Evolutionary conservation across 805 yeast genomes (phyloP), one percentile per base, ranked within the genome.

Genomic region (Blastobotrys robertii): DNA sequence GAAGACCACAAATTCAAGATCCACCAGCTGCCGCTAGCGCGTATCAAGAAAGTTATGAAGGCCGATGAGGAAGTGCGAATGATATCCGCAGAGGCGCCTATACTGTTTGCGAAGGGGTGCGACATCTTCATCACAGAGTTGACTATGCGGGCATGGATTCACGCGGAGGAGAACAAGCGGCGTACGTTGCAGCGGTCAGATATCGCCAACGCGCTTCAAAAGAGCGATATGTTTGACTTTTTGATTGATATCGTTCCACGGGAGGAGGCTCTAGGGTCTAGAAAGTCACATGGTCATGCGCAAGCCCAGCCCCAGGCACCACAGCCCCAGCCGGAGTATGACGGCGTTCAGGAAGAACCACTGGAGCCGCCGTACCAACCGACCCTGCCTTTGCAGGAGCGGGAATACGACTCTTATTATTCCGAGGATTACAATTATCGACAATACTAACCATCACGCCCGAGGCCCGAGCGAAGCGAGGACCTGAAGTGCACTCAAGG

Each of bases 61-160:
- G 88, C 97, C 0, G 97, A 90, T 60, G 95, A 86, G 58, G 97
- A 90, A 50, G 97, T 92, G 33, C 76, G 87, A 50, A 92, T 92
- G 99, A 92, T 92, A 44, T 79, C 92, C 50, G 97, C 98, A 2
- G 99, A 92, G 65, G 97, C 97, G 1, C 98, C 99, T 2, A 87
- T 92, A 30, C 65, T 92, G 47, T 92, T 92, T 67, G 97, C 98
- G 38, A 92, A 92, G 62, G 97, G 97, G 1, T 92, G 98, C 64
- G 99, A 92, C 60, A 80, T 92, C 30, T 92, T 92, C 64, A 90
- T 92, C 53, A 88, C 98, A 1, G 99, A 92, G 61, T 68, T 92
- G 43, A 88, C 99, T 10, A 88, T 92, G 96, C 72, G 99, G 45
- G 97, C 98, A 6, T 92, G 98, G 98, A 86, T 92, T 48, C 96